Base-by-base conservation (phyloP, 1,284 basidiomycete species). In the Ceratobasidium papillatum region DNA sequence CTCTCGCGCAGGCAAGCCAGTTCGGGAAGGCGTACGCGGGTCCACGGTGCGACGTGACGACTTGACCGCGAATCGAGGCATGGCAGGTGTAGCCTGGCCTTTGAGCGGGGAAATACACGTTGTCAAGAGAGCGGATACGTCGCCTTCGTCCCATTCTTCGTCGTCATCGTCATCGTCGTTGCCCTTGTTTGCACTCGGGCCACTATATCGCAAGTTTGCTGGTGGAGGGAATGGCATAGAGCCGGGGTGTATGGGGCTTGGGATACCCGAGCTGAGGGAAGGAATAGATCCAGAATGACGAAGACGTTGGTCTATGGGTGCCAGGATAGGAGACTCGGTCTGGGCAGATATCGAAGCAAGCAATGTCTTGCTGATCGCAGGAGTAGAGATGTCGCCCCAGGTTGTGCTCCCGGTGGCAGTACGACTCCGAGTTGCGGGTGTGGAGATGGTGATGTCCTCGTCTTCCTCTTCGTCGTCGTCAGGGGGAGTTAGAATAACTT, bases 341-440 rank as follows among this genome's bases (percentile, higher is more conserved):
- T 71, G 66, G 25, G 66, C 52, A 22, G 66, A 71, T 34, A 71
- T 58, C 14, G 66, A 58, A 8, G 66, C 66, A n/a, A 71, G 66
- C 41, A 71, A 52, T 12, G 66, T 58, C 54, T 49, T 58, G 56
- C 66, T 71, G 30, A 71, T 71, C 1, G 66, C 66, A 30, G 66
- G 66, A 25, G 66, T 52, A 25, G 66, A 71, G 1, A 71, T 59
- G 38, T 71, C 66, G 19, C 66, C 66, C 4, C 38, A 59, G 52
- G 22, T 58, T 22, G 66, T 71, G 27, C 66, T 59, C n/a, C 66
- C 66, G 22, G 66, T 71, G 11, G 52, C 54, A 22, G 66, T 71
- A 12, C 66, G 66, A 36, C 66, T 71, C n/a, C 66, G 66, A 36
- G 66, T 71, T 52, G 54, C 54, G 22, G 66, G 66, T 22, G 66